Conservation (phyloP, 108 stramenopile species). For the Parmales sp. region DNA sequence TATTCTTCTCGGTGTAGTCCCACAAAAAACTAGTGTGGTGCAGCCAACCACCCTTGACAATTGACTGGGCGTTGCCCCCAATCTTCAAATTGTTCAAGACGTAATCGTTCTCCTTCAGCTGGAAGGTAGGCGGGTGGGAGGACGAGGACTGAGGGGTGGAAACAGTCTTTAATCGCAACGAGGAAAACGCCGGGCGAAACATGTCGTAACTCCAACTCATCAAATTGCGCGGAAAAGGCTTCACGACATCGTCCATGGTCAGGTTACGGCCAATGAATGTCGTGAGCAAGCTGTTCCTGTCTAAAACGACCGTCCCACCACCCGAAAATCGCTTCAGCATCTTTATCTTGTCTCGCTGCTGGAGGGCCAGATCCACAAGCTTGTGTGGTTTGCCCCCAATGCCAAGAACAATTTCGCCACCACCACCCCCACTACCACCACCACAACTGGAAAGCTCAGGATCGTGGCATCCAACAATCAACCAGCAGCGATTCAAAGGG, state of each 20-base stretch:
- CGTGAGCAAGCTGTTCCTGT: slow-evolving; percentile 63
- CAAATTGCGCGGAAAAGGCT: slow-evolving; percentile 65
- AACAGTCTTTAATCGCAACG: slow-evolving; percentile 16
- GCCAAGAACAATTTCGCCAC: slow-evolving; percentile 64
- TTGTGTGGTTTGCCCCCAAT: slow-evolving; percentile 72
- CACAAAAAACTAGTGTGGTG: slow-evolving; percentile 92
- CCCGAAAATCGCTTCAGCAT: slow-evolving; percentile 64
- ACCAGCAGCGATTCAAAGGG: slow-evolving; percentile 42
- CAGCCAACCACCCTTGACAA: slow-evolving; percentile 67
- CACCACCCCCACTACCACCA: background rate
- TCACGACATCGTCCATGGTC: slow-evolving; percentile 26
- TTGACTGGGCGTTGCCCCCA: slow-evolving; percentile 89
- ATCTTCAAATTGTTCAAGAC: slow-evolving; percentile 68
- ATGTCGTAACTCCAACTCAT: slow-evolving; percentile 75
- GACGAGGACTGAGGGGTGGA: background rate
- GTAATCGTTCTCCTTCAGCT: slow-evolving; percentile 78
- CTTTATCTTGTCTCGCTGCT: slow-evolving; percentile 44
- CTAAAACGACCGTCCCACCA: slow-evolving; percentile 87
- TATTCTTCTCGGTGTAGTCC: slow-evolving; percentile 60
- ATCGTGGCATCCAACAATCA: slow-evolving; percentile 55
- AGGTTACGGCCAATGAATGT: slow-evolving; percentile 62
- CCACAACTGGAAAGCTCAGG: slow-evolving; percentile 23
- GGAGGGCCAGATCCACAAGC: slow-evolving; percentile 41
- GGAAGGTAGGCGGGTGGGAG: slow-evolving; percentile 22
- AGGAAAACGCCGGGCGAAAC: slow-evolving; percentile 58